Evolutionary conservation across 2,329 filamentous ascomycete species (phyloP).

Genomic region (Alternaria consortialis): DNA sequence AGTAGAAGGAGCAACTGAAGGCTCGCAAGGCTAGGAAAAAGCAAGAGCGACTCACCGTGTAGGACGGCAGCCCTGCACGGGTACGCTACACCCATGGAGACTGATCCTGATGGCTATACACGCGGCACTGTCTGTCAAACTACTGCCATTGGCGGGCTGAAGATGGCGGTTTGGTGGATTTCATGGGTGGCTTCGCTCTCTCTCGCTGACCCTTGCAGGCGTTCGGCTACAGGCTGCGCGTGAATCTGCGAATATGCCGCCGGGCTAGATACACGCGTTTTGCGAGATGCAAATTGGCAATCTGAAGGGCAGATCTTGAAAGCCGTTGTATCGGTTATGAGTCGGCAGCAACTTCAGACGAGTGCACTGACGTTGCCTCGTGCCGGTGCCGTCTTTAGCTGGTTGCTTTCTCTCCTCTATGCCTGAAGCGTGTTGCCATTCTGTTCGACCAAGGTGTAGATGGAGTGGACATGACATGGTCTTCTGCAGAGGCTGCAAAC

Average conservation of each 20-base stretch:
- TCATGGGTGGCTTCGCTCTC: constrained; percentile 6
- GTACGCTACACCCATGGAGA: not conserved
- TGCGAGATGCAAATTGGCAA: not conserved
- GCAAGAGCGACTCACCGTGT: constrained; percentile 18
- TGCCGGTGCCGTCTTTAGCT: constrained; percentile 4
- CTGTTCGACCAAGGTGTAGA: constrained; percentile 9
- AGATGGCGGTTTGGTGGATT: not conserved
- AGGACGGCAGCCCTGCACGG: constrained; percentile 4
- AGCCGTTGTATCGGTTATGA: not conserved
- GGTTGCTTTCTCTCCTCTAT: constrained; percentile 1
- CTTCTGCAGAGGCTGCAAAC: constrained; percentile 1
- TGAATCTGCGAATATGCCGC: not conserved
- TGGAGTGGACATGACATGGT: constrained; percentile 2
- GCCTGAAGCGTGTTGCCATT: constrained; percentile 5
- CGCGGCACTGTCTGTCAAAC: not conserved
- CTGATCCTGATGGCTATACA: not conserved
- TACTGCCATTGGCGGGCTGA: constrained; percentile 4
- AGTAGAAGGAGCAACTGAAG: constrained; percentile 17
- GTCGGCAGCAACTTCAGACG: not conserved
- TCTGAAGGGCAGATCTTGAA: not conserved
- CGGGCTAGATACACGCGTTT: not conserved
- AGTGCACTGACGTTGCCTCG: constrained; percentile 5
- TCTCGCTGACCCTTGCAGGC: constrained; percentile 5
- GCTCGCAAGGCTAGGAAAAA: constrained; percentile 10
- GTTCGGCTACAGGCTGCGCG: constrained; percentile 2